phyloP scores from a whole-genome alignment of 2,329 filamentous ascomycete species.

The Zarea fungicola region DNA sequence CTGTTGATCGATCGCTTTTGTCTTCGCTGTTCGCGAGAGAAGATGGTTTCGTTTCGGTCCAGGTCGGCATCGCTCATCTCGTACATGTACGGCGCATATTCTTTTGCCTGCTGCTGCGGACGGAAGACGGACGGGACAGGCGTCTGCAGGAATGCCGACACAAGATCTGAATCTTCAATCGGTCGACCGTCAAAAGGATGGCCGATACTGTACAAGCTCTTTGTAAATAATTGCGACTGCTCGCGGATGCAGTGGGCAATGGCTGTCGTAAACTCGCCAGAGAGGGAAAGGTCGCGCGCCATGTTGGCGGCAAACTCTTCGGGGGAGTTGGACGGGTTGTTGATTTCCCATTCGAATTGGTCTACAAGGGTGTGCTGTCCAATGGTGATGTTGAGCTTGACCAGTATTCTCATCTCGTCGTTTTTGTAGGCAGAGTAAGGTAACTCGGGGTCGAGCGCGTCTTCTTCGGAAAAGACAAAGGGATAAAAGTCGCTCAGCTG shows the following conservation, averaged over 20 bases:
- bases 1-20: constrained; percentile 95
- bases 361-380: constrained; percentile 90
- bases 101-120: constrained; percentile 87
- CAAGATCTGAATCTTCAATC: constrained; percentile 85
- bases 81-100: constrained; percentile 89
- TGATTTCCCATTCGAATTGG: constrained; percentile 99
- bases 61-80: constrained; percentile 88
- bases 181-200: constrained; percentile 94
- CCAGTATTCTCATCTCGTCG: constrained; percentile 93
- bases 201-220: constrained; percentile 85
- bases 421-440: constrained; percentile 96
- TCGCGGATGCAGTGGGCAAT: constrained; percentile 98
- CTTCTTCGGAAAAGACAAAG: constrained; percentile 83
- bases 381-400: constrained; percentile 97
- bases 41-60: constrained; percentile 85
- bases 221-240: constrained; percentile 89
- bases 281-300: constrained; percentile 83
- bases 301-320: constrained; percentile 91
- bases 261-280: constrained; percentile 92
- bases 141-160: constrained; percentile 77
- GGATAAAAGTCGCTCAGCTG: constrained; percentile 93
- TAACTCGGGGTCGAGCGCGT: constrained; percentile 80
- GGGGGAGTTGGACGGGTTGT: constrained; percentile 87
- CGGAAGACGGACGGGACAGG: constrained; percentile 80
- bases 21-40: constrained; percentile 86